These are phyloP conservation scores for Globisporangium recalcitrans DNA, from an alignment of 352 stramenopile species.

Conservation along the genomic window DNA sequence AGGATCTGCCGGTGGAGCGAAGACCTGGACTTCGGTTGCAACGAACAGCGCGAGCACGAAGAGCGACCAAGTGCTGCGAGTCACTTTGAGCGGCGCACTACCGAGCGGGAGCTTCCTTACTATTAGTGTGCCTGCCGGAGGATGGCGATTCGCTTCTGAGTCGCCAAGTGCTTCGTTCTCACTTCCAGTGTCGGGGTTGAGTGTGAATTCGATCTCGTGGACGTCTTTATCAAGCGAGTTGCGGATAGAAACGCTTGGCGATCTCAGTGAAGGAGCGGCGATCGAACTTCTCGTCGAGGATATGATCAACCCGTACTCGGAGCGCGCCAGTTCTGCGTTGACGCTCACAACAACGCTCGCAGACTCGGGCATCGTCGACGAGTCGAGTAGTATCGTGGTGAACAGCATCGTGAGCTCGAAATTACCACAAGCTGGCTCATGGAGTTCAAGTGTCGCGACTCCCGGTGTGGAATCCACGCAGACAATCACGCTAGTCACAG, in stretches of 20 bases:
- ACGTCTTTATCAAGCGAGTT: slow-evolving; percentile 20
- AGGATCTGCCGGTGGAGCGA: slow-evolving; percentile 29
- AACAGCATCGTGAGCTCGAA: slow-evolving; percentile 35
- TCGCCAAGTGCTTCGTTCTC: slow-evolving; percentile 27
- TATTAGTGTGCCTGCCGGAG: slow-evolving; percentile 29
- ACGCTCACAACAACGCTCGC: slow-evolving; percentile 33
- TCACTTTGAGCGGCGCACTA: slow-evolving; percentile 43
- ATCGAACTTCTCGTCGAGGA: slow-evolving; percentile 39
- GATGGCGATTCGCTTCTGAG: slow-evolving; percentile 30
- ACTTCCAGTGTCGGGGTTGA: slow-evolving; percentile 26
- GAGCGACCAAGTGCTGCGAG: slow-evolving; percentile 42
- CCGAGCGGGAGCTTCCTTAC: slow-evolving; percentile 43
- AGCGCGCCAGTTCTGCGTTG: slow-evolving; percentile 15
- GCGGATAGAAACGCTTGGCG: slow-evolving; percentile 31
- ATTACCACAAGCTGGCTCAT: slow-evolving; percentile 25
- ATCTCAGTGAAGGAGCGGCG: slow-evolving; percentile 27
- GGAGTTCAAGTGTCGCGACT: slow-evolving; percentile 33
- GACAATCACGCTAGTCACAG: slow-evolving; percentile 30
- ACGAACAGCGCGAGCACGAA: slow-evolving; percentile 45
- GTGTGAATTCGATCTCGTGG: slow-evolving; percentile 31
- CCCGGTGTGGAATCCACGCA: slow-evolving; percentile 49
- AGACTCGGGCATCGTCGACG: slow-evolving; percentile 42
- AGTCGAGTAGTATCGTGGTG: slow-evolving; percentile 33
- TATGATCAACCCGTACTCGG: slow-evolving; percentile 52
- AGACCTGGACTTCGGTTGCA: slow-evolving; percentile 31